Base-by-base conservation (phyloP, 345 rosid species). In the Eucalyptus erythrocorys region DNA sequence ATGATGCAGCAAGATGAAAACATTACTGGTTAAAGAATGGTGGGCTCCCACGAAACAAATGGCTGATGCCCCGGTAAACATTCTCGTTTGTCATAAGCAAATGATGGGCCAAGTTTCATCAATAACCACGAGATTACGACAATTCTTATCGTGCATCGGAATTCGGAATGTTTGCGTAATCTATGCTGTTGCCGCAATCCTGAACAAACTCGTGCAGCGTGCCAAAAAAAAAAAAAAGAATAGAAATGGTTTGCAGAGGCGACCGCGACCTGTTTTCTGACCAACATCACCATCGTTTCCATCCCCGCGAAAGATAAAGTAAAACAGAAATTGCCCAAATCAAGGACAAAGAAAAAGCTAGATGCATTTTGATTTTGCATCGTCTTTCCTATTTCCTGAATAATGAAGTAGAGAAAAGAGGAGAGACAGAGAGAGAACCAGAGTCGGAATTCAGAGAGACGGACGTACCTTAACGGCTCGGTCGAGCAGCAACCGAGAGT, bases 391-490 rank as follows among this genome's bases (percentile, higher is more conserved):
- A 30, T 85, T 48, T 85, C 57, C 40, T 3, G 34, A 30, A 85
- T 45, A 48, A 30, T 14, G 86, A 47, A 19, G n/a, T 27, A 47
- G 53, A 27, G 26, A 48, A 50, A 37, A 22, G 47, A 11, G 27
- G 24, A 85, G 27, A 59, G 27, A 21, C 45, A 16, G 32, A 34
- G 53, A 66, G 79, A 79, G 79, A 22, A 13, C 17, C 81, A 40
- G 40, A 14, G n/a, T 50, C 55, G 1, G n/a, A 43, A 87, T 48
- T 43, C 40, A 47, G 82, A 1, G 47, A 57, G 89, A 90, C 12
- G 21, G 90, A 91, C 93, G 92, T 92, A 96, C 99, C 98, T 90
- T 93, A 66, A 93, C 89, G 89, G 98, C 99, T 13, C 97, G 94
- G 53, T 92, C 93, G 90, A 98, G 98, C 59, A 98, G 89, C 85